phyloP scores from a whole-genome alignment of 2,329 filamentous ascomycete species.

The Cladophialophora carrionii region DNA sequence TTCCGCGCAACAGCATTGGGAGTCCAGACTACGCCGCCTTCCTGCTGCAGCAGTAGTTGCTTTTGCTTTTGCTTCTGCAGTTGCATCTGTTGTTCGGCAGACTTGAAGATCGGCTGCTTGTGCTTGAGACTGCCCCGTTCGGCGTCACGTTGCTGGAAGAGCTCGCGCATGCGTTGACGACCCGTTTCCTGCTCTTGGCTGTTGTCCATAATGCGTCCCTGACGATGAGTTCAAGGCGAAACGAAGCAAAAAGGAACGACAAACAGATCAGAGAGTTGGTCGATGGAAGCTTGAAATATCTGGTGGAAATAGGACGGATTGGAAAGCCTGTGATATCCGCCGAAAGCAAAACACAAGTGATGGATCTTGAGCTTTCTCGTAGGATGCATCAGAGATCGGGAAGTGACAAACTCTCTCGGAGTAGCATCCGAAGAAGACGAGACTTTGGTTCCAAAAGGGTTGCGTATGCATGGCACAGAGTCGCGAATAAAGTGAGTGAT shows the following conservation, averaged over 20 bases:
- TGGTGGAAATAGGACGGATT: background rate
- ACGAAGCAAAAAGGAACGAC: background rate
- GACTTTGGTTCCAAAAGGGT: background rate
- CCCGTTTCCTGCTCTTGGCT: background rate
- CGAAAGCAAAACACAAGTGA: background rate
- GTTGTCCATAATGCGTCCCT: background rate
- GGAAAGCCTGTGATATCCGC: background rate
- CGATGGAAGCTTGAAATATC: background rate
- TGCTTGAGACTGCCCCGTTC: constrained; percentile 7
- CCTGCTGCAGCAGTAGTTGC: background rate
- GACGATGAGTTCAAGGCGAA: background rate
- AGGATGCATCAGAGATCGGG: background rate
- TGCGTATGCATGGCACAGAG: background rate
- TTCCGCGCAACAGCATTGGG: background rate
- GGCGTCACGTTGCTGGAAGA: constrained; percentile 5
- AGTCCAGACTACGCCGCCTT: background rate
- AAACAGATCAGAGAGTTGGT: background rate
- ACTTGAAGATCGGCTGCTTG: constrained; percentile 9
- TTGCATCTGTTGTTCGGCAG: constrained; percentile 1
- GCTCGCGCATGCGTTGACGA: constrained; percentile 1
- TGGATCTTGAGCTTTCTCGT: background rate
- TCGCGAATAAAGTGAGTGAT: background rate
- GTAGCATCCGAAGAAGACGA: background rate
- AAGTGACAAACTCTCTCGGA: background rate
- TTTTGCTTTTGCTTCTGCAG: background rate